Evolutionary conservation across 1,284 basidiomycete genomes (phyloP).

Genomic region (Ustilago xerochloae): DNA sequence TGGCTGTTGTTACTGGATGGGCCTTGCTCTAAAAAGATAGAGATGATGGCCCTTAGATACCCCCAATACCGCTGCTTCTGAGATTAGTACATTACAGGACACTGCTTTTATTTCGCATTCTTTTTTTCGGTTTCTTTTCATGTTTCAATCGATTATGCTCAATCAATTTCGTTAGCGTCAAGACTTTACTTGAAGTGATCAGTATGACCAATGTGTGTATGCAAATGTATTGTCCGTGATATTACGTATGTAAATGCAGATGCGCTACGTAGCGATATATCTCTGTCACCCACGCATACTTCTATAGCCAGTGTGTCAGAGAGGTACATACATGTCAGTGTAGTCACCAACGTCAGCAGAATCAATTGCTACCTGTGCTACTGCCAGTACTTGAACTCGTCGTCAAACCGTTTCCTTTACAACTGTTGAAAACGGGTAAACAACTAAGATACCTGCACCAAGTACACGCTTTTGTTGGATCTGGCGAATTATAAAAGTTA

Average conservation of each 20-base stretch:
- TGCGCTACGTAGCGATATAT: too few relatives aligned
- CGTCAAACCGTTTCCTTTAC: constrained; percentile 57
- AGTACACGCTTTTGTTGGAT: constrained; percentile 76
- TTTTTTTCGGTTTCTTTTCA: background rate
- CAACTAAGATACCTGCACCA: constrained; percentile 77
- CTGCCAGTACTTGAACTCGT: constrained; percentile 3
- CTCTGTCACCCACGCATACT: too few relatives aligned
- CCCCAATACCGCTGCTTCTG: too few relatives aligned
- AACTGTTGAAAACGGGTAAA: constrained; percentile 53
- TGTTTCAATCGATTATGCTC: background rate
- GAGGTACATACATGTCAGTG: too few relatives aligned
- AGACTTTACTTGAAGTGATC: background rate
- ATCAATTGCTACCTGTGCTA: too few relatives aligned
- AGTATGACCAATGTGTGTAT: background rate
- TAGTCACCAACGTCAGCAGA: too few relatives aligned
- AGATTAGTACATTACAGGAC: background rate
- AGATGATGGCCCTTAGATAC: background rate
- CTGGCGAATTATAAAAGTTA: constrained; percentile 88
- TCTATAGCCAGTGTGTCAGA: too few relatives aligned
- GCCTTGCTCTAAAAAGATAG: background rate
- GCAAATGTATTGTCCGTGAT: background rate
- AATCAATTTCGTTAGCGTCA: background rate
- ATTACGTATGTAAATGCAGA: background rate
- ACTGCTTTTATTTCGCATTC: background rate
- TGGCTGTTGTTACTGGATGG: background rate